Evolutionary conservation across 2,329 filamentous ascomycete genomes (phyloP), one percentile per base, ranked within the genome.

Genomic region (Fusarium marasasianum): DNA sequence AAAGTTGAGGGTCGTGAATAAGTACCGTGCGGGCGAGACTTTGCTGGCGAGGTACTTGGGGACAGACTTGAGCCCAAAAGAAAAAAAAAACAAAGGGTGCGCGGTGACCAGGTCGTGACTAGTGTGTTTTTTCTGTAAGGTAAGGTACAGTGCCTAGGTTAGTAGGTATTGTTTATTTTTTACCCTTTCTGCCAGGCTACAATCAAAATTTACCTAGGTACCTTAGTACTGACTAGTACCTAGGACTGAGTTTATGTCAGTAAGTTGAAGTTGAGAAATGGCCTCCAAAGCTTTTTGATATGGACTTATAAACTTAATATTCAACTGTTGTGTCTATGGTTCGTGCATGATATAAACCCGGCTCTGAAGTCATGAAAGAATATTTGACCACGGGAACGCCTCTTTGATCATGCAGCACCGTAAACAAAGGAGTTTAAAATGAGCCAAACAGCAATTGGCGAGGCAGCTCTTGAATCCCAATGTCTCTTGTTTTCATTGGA

Each of bases 1-100:
- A 60, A 74, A 65, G 66, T 60, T 59, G 56, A 73, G 62, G 66
- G 58, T 57, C 69, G 44, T 51, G 62, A 22, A 24, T n/a, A 75
- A 35, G 72, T 74, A 73, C 45, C 60, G 22, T 10, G 3, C 15
- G 26, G 2, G 69, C 69, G 13, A 60, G 40, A 10, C 22, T 22
- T 59, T 74, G 72, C 71, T n/a, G 63, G 20, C 8, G 40, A 44
- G 51, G 43, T 74, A 74, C 72, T 55, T 74, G 9, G 9, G 40
- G 31, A 56, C 22, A 40, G 68, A 69, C 71, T 59, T 45, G 35
- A 62, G 68, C 68, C 71, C 51, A 74, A 57, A 59, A 50, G 65
- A 58, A 73, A 73, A 73, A 54, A 73, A 69, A 56, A 69, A 74
- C 66, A 73, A 74, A 73, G 71, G 69, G 69, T 69, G 70, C 70